These are phyloP conservation scores for Hanseniaspora gamundiae DNA, from an alignment of 1,139 yeast genomes.

Conservation along the genomic window DNA sequence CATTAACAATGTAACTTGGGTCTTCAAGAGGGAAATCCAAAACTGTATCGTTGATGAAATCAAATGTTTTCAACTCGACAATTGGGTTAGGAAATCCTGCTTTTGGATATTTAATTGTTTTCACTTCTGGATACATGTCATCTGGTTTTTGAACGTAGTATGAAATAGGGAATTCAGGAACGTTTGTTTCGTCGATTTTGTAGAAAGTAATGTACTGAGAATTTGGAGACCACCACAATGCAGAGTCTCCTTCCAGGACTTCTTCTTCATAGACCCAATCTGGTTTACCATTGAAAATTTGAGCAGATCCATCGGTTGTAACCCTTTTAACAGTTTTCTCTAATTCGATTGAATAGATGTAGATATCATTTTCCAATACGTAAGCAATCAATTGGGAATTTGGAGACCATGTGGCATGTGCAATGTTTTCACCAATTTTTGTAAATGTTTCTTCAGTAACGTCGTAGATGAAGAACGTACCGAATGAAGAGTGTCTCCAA, in stretches of 20 bases:
- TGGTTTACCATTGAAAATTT: constrained; percentile 81
- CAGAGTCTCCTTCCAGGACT: constrained; percentile 51
- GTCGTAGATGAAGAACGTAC: constrained; percentile 56
- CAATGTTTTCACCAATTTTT: constrained; percentile 23
- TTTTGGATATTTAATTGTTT: constrained; percentile 72
- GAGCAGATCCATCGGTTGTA: constrained; percentile 49
- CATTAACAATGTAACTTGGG: constrained; percentile 41
- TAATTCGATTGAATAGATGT: constrained; percentile 32
- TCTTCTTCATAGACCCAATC: constrained; percentile 99
- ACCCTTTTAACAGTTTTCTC: constrained; percentile 18
- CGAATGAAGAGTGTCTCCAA: constrained; percentile 77
- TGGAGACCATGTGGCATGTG: constrained; percentile 72
- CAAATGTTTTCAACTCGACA: constrained; percentile 35
- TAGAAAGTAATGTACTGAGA: constrained; percentile 55
- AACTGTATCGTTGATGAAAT: constrained; percentile 23
- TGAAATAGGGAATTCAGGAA: constrained; percentile 59
- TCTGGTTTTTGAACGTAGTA: constrained; percentile 43
- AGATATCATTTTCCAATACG: constrained; percentile 60
- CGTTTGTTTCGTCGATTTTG: constrained; percentile 62
- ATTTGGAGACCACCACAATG: constrained; percentile 86
- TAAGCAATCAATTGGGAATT: constrained; percentile 54
- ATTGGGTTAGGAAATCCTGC: constrained; percentile 76
- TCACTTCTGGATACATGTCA: constrained; percentile 55
- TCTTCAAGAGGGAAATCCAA: constrained; percentile 41
- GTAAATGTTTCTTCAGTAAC: constrained; percentile 26